phyloP scores from a whole-genome alignment of 169 alveolate species.

The Plasmodium gaboni region DNA sequence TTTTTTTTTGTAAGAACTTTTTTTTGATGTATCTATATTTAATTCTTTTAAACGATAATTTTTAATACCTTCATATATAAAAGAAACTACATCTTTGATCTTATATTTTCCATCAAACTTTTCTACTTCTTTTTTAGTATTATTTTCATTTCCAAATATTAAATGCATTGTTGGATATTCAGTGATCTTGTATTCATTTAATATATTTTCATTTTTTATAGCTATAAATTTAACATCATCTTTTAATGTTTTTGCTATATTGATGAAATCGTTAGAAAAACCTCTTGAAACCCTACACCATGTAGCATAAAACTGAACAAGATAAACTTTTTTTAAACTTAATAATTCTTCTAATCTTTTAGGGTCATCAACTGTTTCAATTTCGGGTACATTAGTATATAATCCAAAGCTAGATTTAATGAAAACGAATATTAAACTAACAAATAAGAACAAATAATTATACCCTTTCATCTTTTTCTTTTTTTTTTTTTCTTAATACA shows the following conservation, averaged over 20 bases:
- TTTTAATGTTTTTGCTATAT: conserved; percentile 81
- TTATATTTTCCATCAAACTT: conserved; percentile 78
- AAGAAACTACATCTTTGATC: conserved; percentile 80
- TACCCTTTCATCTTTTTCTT: conserved; percentile 22
- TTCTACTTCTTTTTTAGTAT: conserved; percentile 47
- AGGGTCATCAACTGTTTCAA: conserved; percentile 70
- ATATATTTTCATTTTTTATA: conserved; percentile 82
- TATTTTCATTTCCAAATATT: conserved; percentile 80
- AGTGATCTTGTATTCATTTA: conserved; percentile 82
- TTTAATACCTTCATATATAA: conserved; percentile 82
- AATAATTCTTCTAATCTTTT: conserved; percentile 58
- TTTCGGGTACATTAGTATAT: conserved; percentile 75
- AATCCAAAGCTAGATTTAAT: conserved; percentile 1
- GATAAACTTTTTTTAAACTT: conserved; percentile 19
- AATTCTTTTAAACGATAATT: conserved; percentile 76
- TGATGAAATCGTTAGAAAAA: conserved; percentile 79
- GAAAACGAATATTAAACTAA: conserved; percentile 19
- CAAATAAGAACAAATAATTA: not conserved
- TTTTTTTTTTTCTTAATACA: not conserved
- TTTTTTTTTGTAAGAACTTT: conserved; percentile 75
- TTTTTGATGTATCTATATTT: conserved; percentile 28
- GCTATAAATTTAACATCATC: conserved; percentile 86
- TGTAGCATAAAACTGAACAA: conserved; percentile 31
- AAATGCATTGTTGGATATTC: conserved; percentile 94
- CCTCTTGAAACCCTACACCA: conserved; percentile 80